phyloP scores from a whole-genome alignment of 768 basidiomycete species.

The Panaeolus cyanescens region DNA sequence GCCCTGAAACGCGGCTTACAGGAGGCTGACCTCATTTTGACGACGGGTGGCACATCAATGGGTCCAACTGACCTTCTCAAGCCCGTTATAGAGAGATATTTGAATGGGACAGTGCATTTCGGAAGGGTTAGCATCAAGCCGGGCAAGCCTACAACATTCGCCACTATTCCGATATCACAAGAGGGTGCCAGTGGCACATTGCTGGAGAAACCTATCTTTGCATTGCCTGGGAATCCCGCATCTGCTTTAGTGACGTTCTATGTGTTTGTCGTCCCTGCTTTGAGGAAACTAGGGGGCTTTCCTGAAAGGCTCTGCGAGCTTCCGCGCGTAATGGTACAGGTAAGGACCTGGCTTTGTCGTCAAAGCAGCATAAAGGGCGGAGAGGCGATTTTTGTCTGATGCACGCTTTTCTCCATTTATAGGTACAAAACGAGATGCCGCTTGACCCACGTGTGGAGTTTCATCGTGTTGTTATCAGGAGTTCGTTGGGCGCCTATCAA shows the following conservation, averaged over 20 bases:
- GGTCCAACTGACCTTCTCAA: constrained; percentile 86
- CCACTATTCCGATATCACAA: constrained; percentile 55
- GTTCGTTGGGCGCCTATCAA: constrained; percentile 7
- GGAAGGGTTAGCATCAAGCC: constrained; percentile 83
- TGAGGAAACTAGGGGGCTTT: constrained; percentile 75
- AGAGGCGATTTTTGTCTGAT: neutral
- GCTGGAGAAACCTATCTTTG: constrained; percentile 67
- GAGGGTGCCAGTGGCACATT: constrained; percentile 19
- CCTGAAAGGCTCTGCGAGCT: constrained; percentile 50
- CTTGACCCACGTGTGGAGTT: constrained; percentile 81
- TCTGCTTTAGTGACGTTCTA: constrained; percentile 86
- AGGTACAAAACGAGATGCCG: constrained; percentile 63
- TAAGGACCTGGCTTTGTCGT: constrained; percentile 29
- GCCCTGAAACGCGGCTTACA: constrained; percentile 60
- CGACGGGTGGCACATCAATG: constrained; percentile 93
- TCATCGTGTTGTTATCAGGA: constrained; percentile 69
- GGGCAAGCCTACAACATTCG: constrained; percentile 91
- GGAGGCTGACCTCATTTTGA: constrained; percentile 73
- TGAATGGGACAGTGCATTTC: constrained; percentile 80
- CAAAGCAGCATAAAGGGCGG: neutral
- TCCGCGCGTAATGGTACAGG: constrained; percentile 66
- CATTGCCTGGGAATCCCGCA: constrained; percentile 88
- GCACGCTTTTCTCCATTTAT: constrained; percentile 5
- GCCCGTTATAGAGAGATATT: constrained; percentile 81
- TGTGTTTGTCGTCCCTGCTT: constrained; percentile 80